Evolutionary conservation across 139 green algal genomes (phyloP).

Genomic region (Nannochloris sp.): DNA sequence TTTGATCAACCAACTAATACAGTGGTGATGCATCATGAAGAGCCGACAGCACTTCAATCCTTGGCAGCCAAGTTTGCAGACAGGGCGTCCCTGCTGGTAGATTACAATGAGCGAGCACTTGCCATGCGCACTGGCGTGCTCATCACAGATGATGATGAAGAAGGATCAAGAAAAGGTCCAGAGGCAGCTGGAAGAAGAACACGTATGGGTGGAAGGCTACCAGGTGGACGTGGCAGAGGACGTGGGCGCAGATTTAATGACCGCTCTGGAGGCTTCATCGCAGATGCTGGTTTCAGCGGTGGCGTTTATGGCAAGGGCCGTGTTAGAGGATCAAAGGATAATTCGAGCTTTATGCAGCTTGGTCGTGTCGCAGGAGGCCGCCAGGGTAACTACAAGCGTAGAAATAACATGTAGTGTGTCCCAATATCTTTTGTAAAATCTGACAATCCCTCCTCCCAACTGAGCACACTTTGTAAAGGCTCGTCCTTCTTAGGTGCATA

Average conservation of each 20-base stretch:
- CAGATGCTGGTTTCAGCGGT: conserved; percentile 16
- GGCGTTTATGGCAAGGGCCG: conserved; percentile 26
- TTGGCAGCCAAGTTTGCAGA: conserved; percentile 69
- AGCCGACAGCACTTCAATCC: conserved; percentile 64
- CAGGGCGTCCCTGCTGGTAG: conserved; percentile 71
- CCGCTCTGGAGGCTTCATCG: neutral
- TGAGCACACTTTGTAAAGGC: no score
- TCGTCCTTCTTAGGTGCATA: no score
- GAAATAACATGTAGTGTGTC: neutral
- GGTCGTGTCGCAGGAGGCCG: conserved; percentile 2
- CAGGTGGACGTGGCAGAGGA: conserved; percentile 25
- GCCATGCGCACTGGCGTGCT: conserved; percentile 68
- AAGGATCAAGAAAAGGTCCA: conserved; percentile 4
- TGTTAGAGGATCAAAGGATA: conserved; percentile 9
- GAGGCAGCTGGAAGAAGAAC: conserved; percentile 22
- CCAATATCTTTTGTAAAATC: no score
- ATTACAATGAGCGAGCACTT: conserved; percentile 90
- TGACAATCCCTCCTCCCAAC: no score
- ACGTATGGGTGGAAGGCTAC: conserved; percentile 27
- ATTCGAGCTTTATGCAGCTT: conserved; percentile 24
- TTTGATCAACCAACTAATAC: conserved; percentile 91
- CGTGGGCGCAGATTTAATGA: conserved; percentile 13
- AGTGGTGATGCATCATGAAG: conserved; percentile 82
- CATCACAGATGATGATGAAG: conserved; percentile 36
- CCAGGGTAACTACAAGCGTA: neutral